These are phyloP conservation scores for Balamuthia mandrillaris DNA, from an alignment of 208 protist genomes.

Conservation along the genomic window DNA sequence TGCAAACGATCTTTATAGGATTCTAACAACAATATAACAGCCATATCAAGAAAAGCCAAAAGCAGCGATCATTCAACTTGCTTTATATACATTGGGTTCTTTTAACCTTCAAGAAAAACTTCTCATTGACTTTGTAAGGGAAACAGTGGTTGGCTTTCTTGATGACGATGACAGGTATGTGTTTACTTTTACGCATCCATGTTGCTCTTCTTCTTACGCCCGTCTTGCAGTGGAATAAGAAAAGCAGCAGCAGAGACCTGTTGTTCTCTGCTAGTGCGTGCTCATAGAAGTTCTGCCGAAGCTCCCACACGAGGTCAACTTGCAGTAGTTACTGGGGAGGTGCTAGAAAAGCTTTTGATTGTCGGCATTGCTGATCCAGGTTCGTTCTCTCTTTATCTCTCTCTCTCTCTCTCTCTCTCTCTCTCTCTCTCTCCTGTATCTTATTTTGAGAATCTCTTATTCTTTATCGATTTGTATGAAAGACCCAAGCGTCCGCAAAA, in stretches of 20 bases:
- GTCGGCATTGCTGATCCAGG: constrained; percentile 79
- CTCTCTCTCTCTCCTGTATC: too few relatives aligned
- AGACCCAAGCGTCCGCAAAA: neutral
- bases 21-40: too few relatives aligned
- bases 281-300: neutral
- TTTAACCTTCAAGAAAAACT: constrained; percentile 76
- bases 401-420: too few relatives aligned
- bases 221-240: constrained; percentile 49
- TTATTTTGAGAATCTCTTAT: too few relatives aligned
- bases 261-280: constrained; percentile 48
- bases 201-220: too few relatives aligned
- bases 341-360: constrained; percentile 74
- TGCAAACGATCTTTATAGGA: too few relatives aligned
- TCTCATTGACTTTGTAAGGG: constrained; percentile 66
- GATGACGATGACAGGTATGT: constrained; percentile 58
- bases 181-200: neutral
- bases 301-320: constrained; percentile 2
- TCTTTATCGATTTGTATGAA: constrained; percentile 1
- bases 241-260: constrained; percentile 68
- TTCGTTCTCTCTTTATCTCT: too few relatives aligned
- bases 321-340: constrained; percentile 58
- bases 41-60: too few relatives aligned
- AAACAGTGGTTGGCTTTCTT: constrained; percentile 65
- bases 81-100: constrained; percentile 69
- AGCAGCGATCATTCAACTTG: constrained; percentile 60